Evolutionary conservation across 1,284 basidiomycete genomes (phyloP).

Genomic region (Schizopora paradoxa): DNA sequence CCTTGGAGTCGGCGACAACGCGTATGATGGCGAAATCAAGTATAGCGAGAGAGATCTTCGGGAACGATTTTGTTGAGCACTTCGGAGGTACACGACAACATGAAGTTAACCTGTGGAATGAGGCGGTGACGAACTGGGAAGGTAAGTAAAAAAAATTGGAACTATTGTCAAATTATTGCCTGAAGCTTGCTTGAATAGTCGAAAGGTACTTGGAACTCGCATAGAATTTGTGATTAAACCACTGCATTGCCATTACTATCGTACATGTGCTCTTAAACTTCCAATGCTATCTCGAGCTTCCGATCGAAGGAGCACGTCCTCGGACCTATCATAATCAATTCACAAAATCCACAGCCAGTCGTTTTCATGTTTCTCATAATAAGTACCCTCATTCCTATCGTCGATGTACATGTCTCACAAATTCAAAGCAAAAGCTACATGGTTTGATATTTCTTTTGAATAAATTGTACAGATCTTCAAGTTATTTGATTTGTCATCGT

Average conservation of each 20-base stretch:
- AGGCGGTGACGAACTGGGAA: constrained; percentile 93
- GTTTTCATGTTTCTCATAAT: too few relatives aligned
- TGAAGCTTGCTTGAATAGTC: constrained; percentile 42
- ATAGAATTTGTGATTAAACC: constrained; percentile 27
- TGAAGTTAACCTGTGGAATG: constrained; percentile 81
- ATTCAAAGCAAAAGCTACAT: too few relatives aligned
- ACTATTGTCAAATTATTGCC: constrained; percentile 7
- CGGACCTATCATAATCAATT: too few relatives aligned
- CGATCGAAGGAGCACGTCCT: too few relatives aligned
- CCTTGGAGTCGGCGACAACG: constrained; percentile 74
- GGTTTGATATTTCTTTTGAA: constrained; percentile 33
- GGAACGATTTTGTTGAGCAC: constrained; percentile 89
- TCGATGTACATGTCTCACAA: too few relatives aligned
- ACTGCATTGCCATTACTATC: too few relatives aligned
- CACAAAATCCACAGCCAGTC: too few relatives aligned
- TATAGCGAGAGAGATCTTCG: constrained; percentile 82
- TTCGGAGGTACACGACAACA: constrained; percentile 89
- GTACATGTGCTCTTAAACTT: too few relatives aligned
- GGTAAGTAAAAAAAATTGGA: constrained; percentile 41
- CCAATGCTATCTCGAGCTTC: too few relatives aligned
- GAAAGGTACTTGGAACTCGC: constrained; percentile 82
- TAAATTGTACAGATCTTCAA: background rate
- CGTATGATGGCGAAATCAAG: constrained; percentile 76
- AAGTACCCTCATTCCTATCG: background rate
- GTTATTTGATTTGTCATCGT: constrained; percentile 3